Evolutionary conservation across 768 basidiomycete genomes (phyloP).

Genomic region (Boletus sp.): DNA sequence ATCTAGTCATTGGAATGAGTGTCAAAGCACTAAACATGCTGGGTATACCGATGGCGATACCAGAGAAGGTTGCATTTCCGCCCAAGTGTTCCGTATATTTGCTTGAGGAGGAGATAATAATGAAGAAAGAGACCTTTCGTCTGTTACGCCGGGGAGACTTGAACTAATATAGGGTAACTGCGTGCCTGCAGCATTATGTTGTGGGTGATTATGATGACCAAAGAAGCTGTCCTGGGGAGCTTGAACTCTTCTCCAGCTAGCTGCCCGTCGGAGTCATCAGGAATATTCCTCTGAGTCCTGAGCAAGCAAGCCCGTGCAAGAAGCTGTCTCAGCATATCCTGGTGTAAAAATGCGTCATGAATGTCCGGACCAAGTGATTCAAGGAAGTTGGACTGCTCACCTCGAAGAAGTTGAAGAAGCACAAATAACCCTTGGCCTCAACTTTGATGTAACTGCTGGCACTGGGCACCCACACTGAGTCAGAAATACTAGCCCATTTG

Average conservation of each 20-base stretch:
- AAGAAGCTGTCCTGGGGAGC: constrained; percentile 46
- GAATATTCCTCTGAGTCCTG: background rate
- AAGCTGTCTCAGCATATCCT: constrained; percentile 9
- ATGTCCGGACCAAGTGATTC: background rate
- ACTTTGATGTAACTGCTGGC: too few relatives aligned
- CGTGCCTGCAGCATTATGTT: constrained; percentile 48
- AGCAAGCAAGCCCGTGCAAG: background rate
- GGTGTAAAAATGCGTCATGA: background rate
- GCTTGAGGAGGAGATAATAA: constrained; percentile 65
- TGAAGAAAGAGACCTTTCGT: constrained; percentile 63
- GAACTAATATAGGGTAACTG: background rate
- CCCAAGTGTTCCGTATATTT: constrained; percentile 61
- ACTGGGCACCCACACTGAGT: background rate
- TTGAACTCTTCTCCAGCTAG: constrained; percentile 38
- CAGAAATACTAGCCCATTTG: background rate
- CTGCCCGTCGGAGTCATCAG: constrained; percentile 15
- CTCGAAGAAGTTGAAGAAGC: background rate
- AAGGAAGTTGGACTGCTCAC: background rate
- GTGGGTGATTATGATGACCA: constrained; percentile 44
- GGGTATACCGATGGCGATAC: constrained; percentile 65
- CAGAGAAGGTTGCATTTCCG: constrained; percentile 69
- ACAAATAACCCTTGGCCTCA: background rate
- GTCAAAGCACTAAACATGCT: constrained; percentile 57
- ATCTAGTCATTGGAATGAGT: constrained; percentile 53
- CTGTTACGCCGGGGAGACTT: background rate